Base-by-base conservation (phyloP, 2,329 filamentous ascomycete genomes). In the Botrytis hyacinthi region DNA sequence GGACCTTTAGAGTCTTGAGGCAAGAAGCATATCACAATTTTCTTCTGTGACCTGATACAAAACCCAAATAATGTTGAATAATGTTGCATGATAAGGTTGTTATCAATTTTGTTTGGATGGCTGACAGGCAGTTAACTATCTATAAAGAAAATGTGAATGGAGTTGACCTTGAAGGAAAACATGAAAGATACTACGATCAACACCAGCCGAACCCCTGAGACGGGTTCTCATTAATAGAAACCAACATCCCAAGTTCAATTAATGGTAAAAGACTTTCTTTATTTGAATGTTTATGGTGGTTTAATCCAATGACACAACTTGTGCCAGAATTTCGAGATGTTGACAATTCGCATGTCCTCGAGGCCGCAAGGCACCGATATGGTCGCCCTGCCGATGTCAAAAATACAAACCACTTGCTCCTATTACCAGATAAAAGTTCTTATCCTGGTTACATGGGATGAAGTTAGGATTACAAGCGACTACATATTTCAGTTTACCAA, bases 191-290 rank as follows among this genome's bases (percentile, higher is more conserved):
- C 63, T 32, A 67, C 22, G 2, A 29, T 16, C 29, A 66, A 66
- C 62, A 48, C 29, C 46, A 67, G 46, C 46, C 14, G 32, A 67
- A 32, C 32, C 32, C 63, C 44, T 67, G 32, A 51, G 1, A 57
- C 32, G 8, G 3, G 1, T 1, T n/a, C 2, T 51, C 18, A 18
- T 20, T 8, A 20, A 51, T 16, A 22, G 18, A 54, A n/a, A 20
- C 4, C 22, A 51, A 26, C 26, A 40, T 16, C 16, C 7, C 22
- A 12, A 7, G 22, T 8, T 3, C 7, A 40, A n/a, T 40, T 51
- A 0, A 8, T 8, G 3, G 4, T 4, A 40, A 51, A 4, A 9
- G 1, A 1, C 5, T 4, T 8, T 37, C 0, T n/a, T n/a, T n/a
- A n/a, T 29, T 29, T 9, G 16, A 3, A 14, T 40, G 1, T n/a